phyloP scores from a whole-genome alignment of 2,329 filamentous ascomycete species.

The Trichoderma guizhouense region DNA sequence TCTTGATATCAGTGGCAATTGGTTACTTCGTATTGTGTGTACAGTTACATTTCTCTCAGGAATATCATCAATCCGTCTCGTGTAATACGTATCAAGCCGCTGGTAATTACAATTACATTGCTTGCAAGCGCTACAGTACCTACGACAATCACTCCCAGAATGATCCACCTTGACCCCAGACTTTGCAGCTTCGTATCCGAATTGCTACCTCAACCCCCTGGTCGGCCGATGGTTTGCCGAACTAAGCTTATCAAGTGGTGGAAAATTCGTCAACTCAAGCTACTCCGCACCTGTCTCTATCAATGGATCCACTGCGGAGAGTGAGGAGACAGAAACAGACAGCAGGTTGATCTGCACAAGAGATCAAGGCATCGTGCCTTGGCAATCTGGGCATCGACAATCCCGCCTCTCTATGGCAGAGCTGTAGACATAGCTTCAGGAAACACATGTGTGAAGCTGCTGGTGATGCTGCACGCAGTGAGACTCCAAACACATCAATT shows the following conservation, averaged over 20 bases:
- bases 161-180: background rate
- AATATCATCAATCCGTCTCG: background rate
- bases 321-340: background rate
- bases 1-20: background rate
- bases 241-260: conserved; percentile 18
- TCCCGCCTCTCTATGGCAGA: background rate
- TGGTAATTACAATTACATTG: background rate
- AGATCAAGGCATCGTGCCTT: background rate
- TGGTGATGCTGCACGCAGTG: background rate
- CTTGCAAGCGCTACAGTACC: background rate
- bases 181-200: conserved; percentile 10
- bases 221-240: background rate
- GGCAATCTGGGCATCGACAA: background rate
- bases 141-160: background rate
- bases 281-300: conserved; percentile 10
- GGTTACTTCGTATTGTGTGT: background rate
- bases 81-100: background rate
- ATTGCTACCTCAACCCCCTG: background rate
- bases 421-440: background rate
- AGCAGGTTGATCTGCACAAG: background rate
- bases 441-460: background rate
- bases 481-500: background rate
- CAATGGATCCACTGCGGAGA: background rate
- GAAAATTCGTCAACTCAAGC: conserved; percentile 1
- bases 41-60: background rate